phyloP scores from a whole-genome alignment of 495 filamentous ascomycete genomes.

The Elaphomyces granulatus region DNA sequence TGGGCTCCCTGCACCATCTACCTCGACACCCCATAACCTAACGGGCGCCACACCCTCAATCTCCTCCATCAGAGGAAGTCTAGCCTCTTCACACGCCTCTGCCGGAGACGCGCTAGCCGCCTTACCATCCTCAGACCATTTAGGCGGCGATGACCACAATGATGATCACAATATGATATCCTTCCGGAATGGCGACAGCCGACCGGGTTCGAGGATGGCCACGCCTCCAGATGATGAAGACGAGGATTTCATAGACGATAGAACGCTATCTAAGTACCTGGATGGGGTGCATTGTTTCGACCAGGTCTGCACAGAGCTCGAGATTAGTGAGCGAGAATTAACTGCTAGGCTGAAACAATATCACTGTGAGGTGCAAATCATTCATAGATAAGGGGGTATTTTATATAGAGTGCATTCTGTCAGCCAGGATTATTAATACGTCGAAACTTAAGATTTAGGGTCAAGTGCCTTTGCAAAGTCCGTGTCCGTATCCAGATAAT shows the following conservation, averaged over 20 bases:
- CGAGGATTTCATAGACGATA: slow-evolving; percentile 29
- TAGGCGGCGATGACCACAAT: background rate
- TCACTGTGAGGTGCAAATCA: slow-evolving; percentile 37
- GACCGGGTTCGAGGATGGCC: background rate
- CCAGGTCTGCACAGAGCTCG: slow-evolving; percentile 73
- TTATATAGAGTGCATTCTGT: background rate
- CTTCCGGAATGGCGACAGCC: slow-evolving; percentile 14
- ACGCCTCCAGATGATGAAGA: slow-evolving; percentile 15
- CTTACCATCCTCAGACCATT: background rate
- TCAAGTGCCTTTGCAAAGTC: too few species aligned
- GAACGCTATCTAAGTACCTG: slow-evolving; percentile 46
- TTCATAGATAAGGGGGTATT: slow-evolving; percentile 35
- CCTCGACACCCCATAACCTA: slow-evolving; percentile 1
- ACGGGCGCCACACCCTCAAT: background rate
- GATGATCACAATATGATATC: slow-evolving; percentile 10
- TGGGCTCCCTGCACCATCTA: slow-evolving; percentile 18
- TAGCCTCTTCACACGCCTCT: background rate
- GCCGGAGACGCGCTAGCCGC: background rate
- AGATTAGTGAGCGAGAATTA: slow-evolving; percentile 42
- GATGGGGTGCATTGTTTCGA: slow-evolving; percentile 79
- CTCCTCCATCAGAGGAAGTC: background rate
- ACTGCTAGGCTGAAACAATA: slow-evolving; percentile 35
- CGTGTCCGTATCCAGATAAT: too few species aligned
- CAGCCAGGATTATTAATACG: too few species aligned
- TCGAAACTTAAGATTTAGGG: too few species aligned